Percentiles rank a stretch among this genome's conserved stretches.
phyloP scores from a whole-genome alignment of 192 early-diverging fungal species.

The Coemansia sp. region DNA sequence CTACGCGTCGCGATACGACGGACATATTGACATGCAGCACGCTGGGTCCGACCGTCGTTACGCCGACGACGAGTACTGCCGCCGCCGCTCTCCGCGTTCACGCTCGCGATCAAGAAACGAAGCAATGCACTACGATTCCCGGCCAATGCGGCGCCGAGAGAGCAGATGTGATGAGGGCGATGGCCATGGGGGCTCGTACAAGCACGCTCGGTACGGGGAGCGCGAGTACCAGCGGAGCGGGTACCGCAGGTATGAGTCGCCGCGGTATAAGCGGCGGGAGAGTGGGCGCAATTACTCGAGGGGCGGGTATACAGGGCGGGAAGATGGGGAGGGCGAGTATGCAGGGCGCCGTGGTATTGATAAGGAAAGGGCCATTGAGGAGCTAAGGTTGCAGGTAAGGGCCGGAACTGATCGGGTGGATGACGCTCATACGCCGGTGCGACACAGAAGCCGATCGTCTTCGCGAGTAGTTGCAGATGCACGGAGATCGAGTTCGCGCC shows the following conservation, averaged over 20 bases:
- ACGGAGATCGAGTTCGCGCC: neutral
- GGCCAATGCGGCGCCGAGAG: slow-evolving; percentile 17
- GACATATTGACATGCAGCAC: slow-evolving; percentile 4
- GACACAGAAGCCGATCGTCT: slow-evolving; percentile 15
- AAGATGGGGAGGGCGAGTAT: slow-evolving; percentile 23
- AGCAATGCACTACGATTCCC: slow-evolving; percentile 2
- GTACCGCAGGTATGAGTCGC: slow-evolving; percentile 31
- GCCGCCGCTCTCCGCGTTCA: slow-evolving; percentile 12
- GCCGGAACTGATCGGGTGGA: slow-evolving; percentile 17
- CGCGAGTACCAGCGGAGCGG: slow-evolving; percentile 15
- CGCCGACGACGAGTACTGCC: slow-evolving; percentile 10
- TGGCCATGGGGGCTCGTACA: slow-evolving; percentile 23
- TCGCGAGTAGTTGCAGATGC: neutral
- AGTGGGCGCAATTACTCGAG: slow-evolving; percentile 31
- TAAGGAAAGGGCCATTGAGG: slow-evolving; percentile 50
- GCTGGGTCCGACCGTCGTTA: slow-evolving; percentile 11
- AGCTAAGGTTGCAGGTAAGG: slow-evolving; percentile 44
- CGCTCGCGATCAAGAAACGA: slow-evolving; percentile 23
- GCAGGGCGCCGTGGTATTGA: slow-evolving; percentile 27
- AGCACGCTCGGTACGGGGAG: slow-evolving; percentile 27
- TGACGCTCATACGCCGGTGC: neutral
- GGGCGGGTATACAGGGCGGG: slow-evolving; percentile 16
- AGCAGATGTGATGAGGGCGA: slow-evolving; percentile 22
- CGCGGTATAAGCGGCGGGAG: slow-evolving; percentile 40
- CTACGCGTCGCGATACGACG: slow-evolving; percentile 13